A percentile compares a stretch with the other conserved stretches of the same genome.
phyloP scores from a whole-genome alignment of 345 rosid species.

The Turritis glabra region DNA sequence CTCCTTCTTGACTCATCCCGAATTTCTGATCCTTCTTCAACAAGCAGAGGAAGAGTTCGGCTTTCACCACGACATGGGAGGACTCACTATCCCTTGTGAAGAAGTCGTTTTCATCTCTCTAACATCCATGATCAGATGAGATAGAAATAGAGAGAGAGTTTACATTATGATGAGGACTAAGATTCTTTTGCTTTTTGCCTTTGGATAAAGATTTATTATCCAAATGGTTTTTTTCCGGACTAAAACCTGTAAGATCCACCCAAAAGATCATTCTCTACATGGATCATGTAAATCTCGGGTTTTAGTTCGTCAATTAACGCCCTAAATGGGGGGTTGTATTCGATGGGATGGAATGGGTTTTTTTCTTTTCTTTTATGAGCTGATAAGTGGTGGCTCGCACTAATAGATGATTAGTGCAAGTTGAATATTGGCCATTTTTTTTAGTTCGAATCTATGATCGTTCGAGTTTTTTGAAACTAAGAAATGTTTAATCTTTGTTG shows the following conservation, averaged over 20 bases:
- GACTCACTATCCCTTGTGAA: slow-evolving; percentile 89
- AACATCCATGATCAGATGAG: slow-evolving; percentile 34
- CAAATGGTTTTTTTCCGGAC: slow-evolving; percentile 35
- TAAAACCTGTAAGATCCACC: slow-evolving; percentile 31
- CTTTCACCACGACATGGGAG: slow-evolving; percentile 85
- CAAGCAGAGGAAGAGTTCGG: slow-evolving; percentile 98
- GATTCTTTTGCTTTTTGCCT: slow-evolving; percentile 32
- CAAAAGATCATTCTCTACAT: slow-evolving; percentile 13
- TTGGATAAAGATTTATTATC: slow-evolving; percentile 35
- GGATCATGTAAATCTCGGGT: slow-evolving; percentile 38
- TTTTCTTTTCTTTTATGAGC: slow-evolving; percentile 1
- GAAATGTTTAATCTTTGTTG: slow-evolving; percentile 35
- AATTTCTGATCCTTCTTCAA: slow-evolving; percentile 72
- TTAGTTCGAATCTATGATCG: slow-evolving; percentile 24
- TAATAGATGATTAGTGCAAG: slow-evolving; percentile 24
- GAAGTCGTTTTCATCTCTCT: slow-evolving; percentile 56
- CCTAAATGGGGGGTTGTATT: slow-evolving; percentile 24
- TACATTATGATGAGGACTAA: slow-evolving; percentile 18
- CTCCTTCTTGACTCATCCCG: slow-evolving; percentile 73
- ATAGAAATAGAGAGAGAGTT: slow-evolving; percentile 14
- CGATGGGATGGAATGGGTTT: not conserved
- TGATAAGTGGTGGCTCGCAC: slow-evolving; percentile 30
- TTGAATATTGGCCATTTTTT: slow-evolving; percentile 13
- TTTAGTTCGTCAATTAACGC: slow-evolving; percentile 25
- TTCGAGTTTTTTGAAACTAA: slow-evolving; percentile 35